Evolutionary conservation across 2,329 filamentous ascomycete species (phyloP).

Genomic region (Diaporthe vaccinii): DNA sequence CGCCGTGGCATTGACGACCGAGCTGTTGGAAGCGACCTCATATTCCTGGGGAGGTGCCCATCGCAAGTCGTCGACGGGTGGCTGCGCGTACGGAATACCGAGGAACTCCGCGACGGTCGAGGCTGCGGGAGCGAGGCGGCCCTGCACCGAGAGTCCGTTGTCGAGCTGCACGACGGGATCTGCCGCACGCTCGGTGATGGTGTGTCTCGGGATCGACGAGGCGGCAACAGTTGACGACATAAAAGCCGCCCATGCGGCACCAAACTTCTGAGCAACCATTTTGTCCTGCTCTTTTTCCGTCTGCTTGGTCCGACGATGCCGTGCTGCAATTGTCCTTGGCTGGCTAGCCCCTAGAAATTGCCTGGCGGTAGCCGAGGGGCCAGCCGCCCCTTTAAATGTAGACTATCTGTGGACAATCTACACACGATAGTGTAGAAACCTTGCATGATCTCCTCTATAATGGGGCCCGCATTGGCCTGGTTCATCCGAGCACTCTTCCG

Average conservation of each 20-base stretch:
- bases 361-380: neutral
- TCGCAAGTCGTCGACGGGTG: constrained; percentile 49
- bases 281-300: neutral
- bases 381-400: neutral
- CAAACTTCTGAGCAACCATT: neutral
- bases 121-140: constrained; percentile 14
- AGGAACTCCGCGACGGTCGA: constrained; percentile 52
- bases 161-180: constrained; percentile 12
- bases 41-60: constrained; percentile 49
- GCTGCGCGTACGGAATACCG: constrained; percentile 54
- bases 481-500: constrained; percentile 26
- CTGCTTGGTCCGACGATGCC: neutral
- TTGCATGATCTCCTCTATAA: constrained; percentile 1
- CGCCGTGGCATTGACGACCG: constrained; percentile 50
- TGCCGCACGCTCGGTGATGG: neutral
- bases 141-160: constrained; percentile 24
- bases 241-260: neutral
- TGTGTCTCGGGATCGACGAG: constrained; percentile 1
- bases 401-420: neutral
- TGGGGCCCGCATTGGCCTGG: constrained; percentile 18
- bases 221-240: constrained; percentile 8
- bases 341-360: neutral
- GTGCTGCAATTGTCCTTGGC: neutral
- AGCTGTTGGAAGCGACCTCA: constrained; percentile 43
- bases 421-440: neutral